A percentile compares a stretch with the other conserved stretches of the same genome.
Evolutionary conservation across 148 eudicot species (phyloP).

Genomic region (Cornus suecica): DNA sequence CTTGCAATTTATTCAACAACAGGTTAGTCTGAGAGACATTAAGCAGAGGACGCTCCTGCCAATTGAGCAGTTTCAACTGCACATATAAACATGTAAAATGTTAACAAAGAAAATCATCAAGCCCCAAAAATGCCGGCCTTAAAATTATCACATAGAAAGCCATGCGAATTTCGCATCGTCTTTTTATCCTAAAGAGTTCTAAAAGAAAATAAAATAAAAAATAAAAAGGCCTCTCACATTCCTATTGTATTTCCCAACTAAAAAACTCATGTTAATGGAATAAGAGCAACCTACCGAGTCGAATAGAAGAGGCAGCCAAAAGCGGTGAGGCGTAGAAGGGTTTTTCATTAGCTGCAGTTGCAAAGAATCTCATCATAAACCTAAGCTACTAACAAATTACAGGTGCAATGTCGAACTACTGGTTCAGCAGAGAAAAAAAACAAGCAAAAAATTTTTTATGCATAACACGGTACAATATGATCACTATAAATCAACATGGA

Average conservation of each 20-base stretch:
- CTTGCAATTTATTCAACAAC: constrained; percentile 84
- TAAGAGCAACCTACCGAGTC: constrained; percentile 63
- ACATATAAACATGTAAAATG: constrained; percentile 8
- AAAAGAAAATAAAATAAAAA: too few species aligned
- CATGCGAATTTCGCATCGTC: too few species aligned
- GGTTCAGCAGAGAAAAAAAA: not conserved
- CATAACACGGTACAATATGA: too few species aligned
- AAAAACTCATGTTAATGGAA: too few species aligned
- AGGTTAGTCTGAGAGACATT: constrained; percentile 76
- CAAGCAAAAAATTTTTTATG: not conserved
- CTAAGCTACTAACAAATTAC: not conserved
- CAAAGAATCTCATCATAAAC: not conserved
- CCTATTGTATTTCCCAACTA: too few species aligned
- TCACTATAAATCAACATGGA: too few species aligned
- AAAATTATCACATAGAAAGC: too few species aligned
- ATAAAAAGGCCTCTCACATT: too few species aligned
- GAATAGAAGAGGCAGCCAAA: constrained; percentile 88
- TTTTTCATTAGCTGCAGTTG: constrained; percentile 89
- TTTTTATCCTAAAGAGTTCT: too few species aligned
- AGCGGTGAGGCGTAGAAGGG: constrained; percentile 86
- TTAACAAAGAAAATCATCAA: not conserved
- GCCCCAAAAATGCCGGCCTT: not conserved
- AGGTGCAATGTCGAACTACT: not conserved
- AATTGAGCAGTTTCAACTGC: constrained; percentile 80
- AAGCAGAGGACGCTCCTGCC: constrained; percentile 80